Evolutionary conservation across 208 protist species (phyloP).

Genomic region (Wallacemonas sp.): DNA sequence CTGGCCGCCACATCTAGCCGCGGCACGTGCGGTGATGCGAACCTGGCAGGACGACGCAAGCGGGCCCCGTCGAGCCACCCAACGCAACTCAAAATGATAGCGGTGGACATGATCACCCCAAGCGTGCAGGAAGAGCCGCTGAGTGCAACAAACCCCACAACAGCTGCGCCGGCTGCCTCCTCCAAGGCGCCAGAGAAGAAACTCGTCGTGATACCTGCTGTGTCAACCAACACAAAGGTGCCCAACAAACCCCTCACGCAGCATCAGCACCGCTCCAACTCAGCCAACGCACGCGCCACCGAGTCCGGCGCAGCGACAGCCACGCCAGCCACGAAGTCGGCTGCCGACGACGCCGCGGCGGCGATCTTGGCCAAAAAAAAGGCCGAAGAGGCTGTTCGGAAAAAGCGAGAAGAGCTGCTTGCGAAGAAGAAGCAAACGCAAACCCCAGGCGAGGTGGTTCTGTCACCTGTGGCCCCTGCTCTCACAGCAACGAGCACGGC

Average conservation of each 20-base stretch:
- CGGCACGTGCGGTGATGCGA: background rate
- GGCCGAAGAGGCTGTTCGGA: background rate
- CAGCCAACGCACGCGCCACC: too few species aligned
- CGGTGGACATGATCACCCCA: background rate
- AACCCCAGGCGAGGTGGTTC: background rate
- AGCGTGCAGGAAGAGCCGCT: background rate
- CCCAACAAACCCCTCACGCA: conserved; percentile 4
- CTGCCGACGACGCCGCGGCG: background rate
- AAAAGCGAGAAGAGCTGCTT: conserved; percentile 9
- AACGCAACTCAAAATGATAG: background rate
- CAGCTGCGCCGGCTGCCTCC: background rate
- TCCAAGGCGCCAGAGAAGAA: background rate
- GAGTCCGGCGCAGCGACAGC: too few species aligned
- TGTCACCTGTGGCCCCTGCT: too few species aligned
- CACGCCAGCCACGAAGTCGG: too few species aligned
- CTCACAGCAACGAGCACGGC: background rate
- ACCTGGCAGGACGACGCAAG: background rate
- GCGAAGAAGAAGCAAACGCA: background rate
- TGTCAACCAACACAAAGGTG: conserved; percentile 4
- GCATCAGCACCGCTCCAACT: background rate
- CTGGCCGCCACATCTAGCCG: background rate
- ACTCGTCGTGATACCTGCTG: background rate
- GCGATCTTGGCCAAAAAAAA: background rate
- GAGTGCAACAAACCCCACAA: background rate
- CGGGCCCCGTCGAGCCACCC: background rate